A percentile compares a stretch with the other conserved stretches of the same genome.
Evolutionary conservation across 1,284 basidiomycete species (phyloP).

Genomic region (Cryptococcus floricola): DNA sequence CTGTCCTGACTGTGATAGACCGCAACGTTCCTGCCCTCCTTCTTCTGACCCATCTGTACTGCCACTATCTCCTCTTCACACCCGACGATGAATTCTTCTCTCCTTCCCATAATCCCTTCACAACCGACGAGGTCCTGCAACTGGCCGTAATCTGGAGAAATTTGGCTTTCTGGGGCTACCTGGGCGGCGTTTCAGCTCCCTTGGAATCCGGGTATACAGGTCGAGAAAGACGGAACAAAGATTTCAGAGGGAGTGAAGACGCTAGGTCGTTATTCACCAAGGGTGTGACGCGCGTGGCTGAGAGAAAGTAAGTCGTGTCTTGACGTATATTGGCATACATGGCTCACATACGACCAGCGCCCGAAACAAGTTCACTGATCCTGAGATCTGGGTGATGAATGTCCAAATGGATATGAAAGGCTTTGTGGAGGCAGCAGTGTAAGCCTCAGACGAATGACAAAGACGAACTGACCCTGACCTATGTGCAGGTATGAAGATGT

Average conservation of each 20-base stretch:
- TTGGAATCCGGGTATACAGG: neutral
- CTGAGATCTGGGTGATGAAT: constrained; percentile 82
- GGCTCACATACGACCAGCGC: constrained; percentile 56
- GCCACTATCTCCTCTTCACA: constrained; percentile 80
- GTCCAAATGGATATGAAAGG: constrained; percentile 66
- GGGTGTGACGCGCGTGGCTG: constrained; percentile 73
- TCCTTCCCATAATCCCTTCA: constrained; percentile 61
- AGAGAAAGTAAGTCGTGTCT: constrained; percentile 67
- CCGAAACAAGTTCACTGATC: constrained; percentile 69
- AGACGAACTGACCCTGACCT: neutral
- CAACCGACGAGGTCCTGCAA: constrained; percentile 71
- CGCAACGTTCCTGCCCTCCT: constrained; percentile 64
- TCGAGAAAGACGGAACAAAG: neutral
- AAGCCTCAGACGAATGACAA: constrained; percentile 34
- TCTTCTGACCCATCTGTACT: constrained; percentile 77
- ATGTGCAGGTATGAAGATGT: constrained; percentile 49
- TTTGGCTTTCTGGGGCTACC: constrained; percentile 46
- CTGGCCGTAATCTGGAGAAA: constrained; percentile 46
- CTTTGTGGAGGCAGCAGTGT: constrained; percentile 88
- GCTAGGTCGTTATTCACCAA: constrained; percentile 67
- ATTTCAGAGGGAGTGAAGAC: constrained; percentile 56
- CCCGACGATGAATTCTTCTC: constrained; percentile 96
- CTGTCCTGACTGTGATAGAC: constrained; percentile 12
- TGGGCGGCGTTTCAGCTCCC: constrained; percentile 51
- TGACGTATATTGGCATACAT: neutral